Evolutionary conservation across 1,284 basidiomycete genomes (phyloP).

Genomic region (Pterulicium gracile): DNA sequence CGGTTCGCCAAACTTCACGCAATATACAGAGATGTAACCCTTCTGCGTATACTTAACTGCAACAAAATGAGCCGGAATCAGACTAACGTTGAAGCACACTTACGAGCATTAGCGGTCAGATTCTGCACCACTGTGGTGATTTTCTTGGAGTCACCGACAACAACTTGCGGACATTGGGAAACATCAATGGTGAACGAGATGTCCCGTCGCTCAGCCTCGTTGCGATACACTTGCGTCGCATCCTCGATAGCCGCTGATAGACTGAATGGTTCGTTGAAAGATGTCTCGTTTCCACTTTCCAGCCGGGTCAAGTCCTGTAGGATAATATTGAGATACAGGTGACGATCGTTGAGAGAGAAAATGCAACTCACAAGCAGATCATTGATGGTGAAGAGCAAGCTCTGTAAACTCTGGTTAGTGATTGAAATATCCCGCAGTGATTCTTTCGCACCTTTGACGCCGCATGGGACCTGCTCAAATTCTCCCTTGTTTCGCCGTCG

Average conservation of each 20-base stretch:
- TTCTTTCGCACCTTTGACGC: constrained; percentile 58
- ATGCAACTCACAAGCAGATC: constrained; percentile 53
- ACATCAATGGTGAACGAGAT: constrained; percentile 57
- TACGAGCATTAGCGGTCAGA: constrained; percentile 72
- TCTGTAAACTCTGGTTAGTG: constrained; percentile 22
- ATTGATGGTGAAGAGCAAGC: constrained; percentile 76
- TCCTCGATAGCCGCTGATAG: constrained; percentile 59
- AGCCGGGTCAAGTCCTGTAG: constrained; percentile 68
- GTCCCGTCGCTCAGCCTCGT: constrained; percentile 61
- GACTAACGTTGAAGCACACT: constrained; percentile 14
- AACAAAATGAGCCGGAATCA: constrained; percentile 8
- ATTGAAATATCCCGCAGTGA: constrained; percentile 7
- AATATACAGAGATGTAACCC: constrained; percentile 60
- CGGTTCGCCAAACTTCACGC: constrained; percentile 43
- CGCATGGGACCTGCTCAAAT: constrained; percentile 69
- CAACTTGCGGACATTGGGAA: constrained; percentile 40
- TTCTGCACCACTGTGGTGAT: constrained; percentile 78
- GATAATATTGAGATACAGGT: not conserved
- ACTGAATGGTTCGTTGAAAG: constrained; percentile 78
- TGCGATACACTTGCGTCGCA: constrained; percentile 51
- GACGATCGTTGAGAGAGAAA: constrained; percentile 16
- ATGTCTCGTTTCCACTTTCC: constrained; percentile 73
- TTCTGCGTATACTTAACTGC: constrained; percentile 67
- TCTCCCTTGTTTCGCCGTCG: constrained; percentile 71
- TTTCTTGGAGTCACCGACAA: constrained; percentile 67